phyloP scores from a whole-genome alignment of 1,139 yeast species.

The Scheffersomyces titani region DNA sequence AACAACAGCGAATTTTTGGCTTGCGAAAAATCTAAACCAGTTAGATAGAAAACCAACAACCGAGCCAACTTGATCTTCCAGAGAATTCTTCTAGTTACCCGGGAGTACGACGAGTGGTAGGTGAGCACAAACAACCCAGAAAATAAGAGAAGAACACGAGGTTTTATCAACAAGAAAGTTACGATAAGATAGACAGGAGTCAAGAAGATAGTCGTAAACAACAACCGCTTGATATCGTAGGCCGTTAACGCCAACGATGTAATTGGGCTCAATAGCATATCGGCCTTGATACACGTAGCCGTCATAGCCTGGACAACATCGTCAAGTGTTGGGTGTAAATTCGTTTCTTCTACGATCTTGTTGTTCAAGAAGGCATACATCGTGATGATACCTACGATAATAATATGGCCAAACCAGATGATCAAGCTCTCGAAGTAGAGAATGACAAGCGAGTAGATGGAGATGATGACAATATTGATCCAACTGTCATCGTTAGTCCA shows the following conservation, averaged over 20 bases:
- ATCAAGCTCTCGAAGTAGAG: constrained; percentile 73
- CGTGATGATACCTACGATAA: constrained; percentile 67
- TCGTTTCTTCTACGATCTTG: constrained; percentile 52
- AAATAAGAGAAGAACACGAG: constrained; percentile 64
- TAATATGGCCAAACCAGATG: constrained; percentile 77
- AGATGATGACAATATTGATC: constrained; percentile 66
- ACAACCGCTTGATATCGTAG: constrained; percentile 74
- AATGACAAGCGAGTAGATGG: constrained; percentile 58
- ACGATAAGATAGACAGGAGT: constrained; percentile 80
- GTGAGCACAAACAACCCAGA: constrained; percentile 68
- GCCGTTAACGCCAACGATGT: constrained; percentile 70
- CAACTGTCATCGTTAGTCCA: constrained; percentile 92
- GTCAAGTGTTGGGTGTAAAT: constrained; percentile 77
- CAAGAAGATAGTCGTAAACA: constrained; percentile 80
- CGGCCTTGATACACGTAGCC: constrained; percentile 73
- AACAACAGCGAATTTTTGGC: constrained; percentile 48
- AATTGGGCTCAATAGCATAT: constrained; percentile 74
- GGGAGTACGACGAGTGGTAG: constrained; percentile 83
- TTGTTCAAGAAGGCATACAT: constrained; percentile 64
- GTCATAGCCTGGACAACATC: constrained; percentile 84
- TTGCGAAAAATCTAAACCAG: constrained; percentile 82
- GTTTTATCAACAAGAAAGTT: constrained; percentile 67
- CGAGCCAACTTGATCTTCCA: constrained; percentile 83
- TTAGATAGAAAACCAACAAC: constrained; percentile 71
- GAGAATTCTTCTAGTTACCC: constrained; percentile 75